phyloP scores from a whole-genome alignment of 352 stramenopile species.

The Phytophthora litchii region DNA sequence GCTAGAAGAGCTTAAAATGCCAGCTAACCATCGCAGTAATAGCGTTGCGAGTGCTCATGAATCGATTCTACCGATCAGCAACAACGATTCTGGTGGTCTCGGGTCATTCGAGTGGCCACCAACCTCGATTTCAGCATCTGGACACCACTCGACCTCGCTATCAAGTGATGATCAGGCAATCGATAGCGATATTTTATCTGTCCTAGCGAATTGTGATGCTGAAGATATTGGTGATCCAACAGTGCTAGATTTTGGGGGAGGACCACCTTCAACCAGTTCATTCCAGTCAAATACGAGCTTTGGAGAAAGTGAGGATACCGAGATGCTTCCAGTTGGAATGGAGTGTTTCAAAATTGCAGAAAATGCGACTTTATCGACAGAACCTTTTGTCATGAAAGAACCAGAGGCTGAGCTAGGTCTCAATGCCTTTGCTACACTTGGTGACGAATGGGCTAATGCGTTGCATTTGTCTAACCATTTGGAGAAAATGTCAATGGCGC shows the following conservation, averaged over 20 bases:
- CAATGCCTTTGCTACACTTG: constrained; percentile 26
- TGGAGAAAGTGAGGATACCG: constrained; percentile 34
- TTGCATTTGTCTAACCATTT: constrained; percentile 63
- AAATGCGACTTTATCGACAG: constrained; percentile 10
- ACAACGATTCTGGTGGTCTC: constrained; percentile 8
- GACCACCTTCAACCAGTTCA: constrained; percentile 21
- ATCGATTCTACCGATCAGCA: constrained; percentile 29
- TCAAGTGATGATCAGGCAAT: constrained; percentile 72
- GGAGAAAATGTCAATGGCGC: constrained; percentile 70
- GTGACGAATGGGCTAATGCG: constrained; percentile 42
- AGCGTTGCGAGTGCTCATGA: constrained; percentile 29
- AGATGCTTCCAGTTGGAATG: constrained; percentile 46
- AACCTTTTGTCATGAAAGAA: constrained; percentile 24
- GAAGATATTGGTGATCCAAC: constrained; percentile 42
- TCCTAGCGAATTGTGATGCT: constrained; percentile 59
- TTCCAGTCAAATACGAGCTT: constrained; percentile 41
- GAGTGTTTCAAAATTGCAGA: constrained; percentile 55
- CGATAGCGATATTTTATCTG: constrained; percentile 78
- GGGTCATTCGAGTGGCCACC: constrained; percentile 46
- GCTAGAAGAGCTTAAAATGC: constrained; percentile 35
- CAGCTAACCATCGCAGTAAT: constrained; percentile 44
- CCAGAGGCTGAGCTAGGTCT: constrained; percentile 30
- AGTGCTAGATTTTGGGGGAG: constrained; percentile 21
- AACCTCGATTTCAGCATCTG: constrained; percentile 16
- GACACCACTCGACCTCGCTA: constrained; percentile 32